Conservation (phyloP, 1,284 basidiomycete genomes). For the Apiotrichum sp. region DNA sequence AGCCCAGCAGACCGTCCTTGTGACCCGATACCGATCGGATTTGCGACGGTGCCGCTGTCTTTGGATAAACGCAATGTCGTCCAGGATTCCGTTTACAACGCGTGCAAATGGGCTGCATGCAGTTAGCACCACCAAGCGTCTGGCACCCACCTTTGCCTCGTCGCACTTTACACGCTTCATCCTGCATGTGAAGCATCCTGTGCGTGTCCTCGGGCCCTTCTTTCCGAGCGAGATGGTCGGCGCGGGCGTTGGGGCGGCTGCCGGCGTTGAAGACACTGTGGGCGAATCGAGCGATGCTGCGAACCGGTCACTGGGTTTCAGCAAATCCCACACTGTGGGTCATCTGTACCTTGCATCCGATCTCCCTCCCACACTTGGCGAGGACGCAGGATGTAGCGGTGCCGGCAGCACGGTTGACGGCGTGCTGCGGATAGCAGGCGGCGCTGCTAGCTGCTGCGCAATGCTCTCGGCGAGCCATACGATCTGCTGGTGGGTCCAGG, state of each 20-base stretch:
- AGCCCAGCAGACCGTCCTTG: not conserved
- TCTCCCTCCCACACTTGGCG: too few species aligned
- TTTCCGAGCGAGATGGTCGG: constrained; percentile 3
- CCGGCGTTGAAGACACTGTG: not conserved
- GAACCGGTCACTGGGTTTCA: too few species aligned
- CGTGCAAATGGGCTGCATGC: constrained; percentile 12
- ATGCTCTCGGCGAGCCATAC: constrained; percentile 9
- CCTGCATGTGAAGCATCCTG: constrained; percentile 16
- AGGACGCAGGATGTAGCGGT: not conserved
- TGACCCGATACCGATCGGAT: not conserved
- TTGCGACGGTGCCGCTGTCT: not conserved
- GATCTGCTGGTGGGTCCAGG: constrained; percentile 13
- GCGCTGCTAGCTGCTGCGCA: constrained; percentile 7
- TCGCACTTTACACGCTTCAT: constrained; percentile 16
- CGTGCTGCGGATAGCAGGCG: not conserved
- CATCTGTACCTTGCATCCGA: too few species aligned
- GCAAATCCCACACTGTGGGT: constrained; percentile 5
- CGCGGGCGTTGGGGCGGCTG: not conserved
- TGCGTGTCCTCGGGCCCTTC: constrained; percentile 11
- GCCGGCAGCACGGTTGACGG: not conserved
- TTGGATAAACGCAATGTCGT: constrained; percentile 14
- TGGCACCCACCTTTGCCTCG: constrained; percentile 7
- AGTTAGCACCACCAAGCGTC: not conserved
- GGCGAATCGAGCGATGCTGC: not conserved
- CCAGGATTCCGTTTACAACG: constrained; percentile 12